A percentile compares a stretch with the other conserved stretches of the same genome.
phyloP scores from a whole-genome alignment of 306 rosid species.

The Cajanus cajan region DNA sequence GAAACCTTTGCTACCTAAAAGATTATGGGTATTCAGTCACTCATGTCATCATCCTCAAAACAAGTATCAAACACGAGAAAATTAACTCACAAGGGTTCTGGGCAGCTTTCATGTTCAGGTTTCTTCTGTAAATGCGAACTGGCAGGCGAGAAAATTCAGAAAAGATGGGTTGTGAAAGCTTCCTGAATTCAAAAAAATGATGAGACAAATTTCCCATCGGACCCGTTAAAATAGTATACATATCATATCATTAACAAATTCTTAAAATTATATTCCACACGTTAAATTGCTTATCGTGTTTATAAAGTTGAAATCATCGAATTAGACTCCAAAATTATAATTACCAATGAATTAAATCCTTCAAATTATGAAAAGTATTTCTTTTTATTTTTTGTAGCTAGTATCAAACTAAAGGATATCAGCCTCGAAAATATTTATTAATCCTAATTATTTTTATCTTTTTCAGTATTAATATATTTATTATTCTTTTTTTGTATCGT shows the following conservation, averaged over 20 bases:
- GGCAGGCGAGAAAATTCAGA: background rate
- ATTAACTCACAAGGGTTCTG: conserved; percentile 47
- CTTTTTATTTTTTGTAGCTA: no score
- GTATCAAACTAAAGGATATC: no score
- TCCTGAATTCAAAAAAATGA: background rate
- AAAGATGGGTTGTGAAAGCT: background rate
- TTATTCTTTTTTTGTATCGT: no score
- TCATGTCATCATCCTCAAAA: background rate
- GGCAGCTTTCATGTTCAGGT: conserved; percentile 30
- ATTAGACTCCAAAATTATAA: no score
- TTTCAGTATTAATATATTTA: no score
- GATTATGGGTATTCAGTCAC: background rate
- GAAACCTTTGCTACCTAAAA: background rate
- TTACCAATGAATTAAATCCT: no score
- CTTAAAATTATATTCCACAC: background rate
- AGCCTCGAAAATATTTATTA: no score
- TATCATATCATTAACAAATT: background rate
- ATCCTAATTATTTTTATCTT: no score
- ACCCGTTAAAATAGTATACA: background rate
- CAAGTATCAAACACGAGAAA: background rate
- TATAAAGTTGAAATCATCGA: no score
- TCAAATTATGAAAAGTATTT: no score
- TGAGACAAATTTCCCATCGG: background rate
- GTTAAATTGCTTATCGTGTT: no score
- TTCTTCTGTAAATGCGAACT: conserved; percentile 15